Percentiles rank a stretch among this genome's conserved stretches.
Evolutionary conservation across 2,329 filamentous ascomycete genomes (phyloP).

Genomic region (Pseudophaeomoniella oleicola): DNA sequence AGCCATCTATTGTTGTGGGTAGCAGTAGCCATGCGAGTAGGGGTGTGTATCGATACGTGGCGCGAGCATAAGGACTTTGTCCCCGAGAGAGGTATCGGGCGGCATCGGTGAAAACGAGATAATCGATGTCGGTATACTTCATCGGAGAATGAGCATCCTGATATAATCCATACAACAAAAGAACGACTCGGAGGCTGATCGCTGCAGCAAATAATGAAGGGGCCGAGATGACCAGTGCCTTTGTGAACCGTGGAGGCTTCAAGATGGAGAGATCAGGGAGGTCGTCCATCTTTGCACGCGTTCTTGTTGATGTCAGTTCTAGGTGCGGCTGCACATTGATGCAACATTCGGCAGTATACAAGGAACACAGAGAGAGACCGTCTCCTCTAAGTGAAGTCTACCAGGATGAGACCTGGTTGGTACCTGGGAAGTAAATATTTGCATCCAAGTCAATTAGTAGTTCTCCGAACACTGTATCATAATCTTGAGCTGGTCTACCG

Average conservation of each 20-base stretch:
- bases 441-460: too few relatives aligned
- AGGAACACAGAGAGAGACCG: too few relatives aligned
- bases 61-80: constrained; percentile 67
- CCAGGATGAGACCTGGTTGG: too few relatives aligned
- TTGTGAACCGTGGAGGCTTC: constrained; percentile 2
- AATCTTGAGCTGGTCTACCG: too few relatives aligned
- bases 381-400: too few relatives aligned
- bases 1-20: constrained; percentile 52
- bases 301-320: too few relatives aligned
- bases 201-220: constrained; percentile 20
- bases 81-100: constrained; percentile 58
- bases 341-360: too few relatives aligned
- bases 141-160: constrained; percentile 84
- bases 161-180: constrained; percentile 79
- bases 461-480: too few relatives aligned
- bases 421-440: too few relatives aligned
- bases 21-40: constrained; percentile 81
- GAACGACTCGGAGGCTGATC: constrained; percentile 50
- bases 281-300: too few relatives aligned
- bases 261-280: constrained; percentile 4
- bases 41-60: constrained; percentile 95
- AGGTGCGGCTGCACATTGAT: too few relatives aligned
- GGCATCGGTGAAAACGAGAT: constrained; percentile 94
- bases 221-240: constrained; percentile 17
- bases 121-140: constrained; percentile 99